A percentile compares a stretch with the other conserved stretches of the same genome.
Evolutionary conservation across 2,329 filamentous ascomycete species (phyloP).

Genomic region (Cytospora piceicola): DNA sequence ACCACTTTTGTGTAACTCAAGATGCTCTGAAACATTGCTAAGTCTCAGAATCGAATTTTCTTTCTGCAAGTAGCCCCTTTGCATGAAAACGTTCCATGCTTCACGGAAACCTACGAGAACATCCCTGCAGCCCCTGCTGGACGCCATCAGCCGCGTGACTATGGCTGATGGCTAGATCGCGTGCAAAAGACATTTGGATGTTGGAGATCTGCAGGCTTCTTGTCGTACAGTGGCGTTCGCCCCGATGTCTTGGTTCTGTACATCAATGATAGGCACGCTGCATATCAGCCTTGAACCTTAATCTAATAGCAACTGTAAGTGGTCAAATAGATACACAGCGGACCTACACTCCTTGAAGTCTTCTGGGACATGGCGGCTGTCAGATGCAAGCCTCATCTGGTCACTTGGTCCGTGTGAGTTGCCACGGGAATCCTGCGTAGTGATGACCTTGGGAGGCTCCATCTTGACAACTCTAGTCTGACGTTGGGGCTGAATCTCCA

Average conservation of each 20-base stretch:
- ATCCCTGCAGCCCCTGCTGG: not conserved
- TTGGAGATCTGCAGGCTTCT: not conserved
- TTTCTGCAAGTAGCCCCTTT: constrained; percentile 1
- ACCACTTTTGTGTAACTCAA: not conserved
- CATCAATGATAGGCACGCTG: constrained; percentile 23
- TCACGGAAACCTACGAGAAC: not conserved
- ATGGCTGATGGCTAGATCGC: too few relatives aligned
- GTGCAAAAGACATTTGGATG: not conserved
- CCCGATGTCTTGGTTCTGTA: constrained; percentile 21
- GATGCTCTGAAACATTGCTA: not conserved
- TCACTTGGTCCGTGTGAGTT: constrained; percentile 43
- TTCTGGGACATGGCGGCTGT: constrained; percentile 21
- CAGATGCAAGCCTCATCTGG: constrained; percentile 19
- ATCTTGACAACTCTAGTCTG: not conserved
- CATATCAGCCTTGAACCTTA: constrained; percentile 3
- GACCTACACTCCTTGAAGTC: not conserved
- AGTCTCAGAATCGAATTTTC: not conserved
- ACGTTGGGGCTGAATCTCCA: not conserved
- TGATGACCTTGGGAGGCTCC: not conserved
- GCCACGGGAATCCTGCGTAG: not conserved
- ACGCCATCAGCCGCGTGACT: not conserved
- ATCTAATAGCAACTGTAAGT: not conserved
- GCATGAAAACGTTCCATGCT: not conserved
- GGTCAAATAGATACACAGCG: too few relatives aligned
- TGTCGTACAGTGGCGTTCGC: constrained; percentile 8